phyloP scores from a whole-genome alignment of 164 flowering plant genomes.

The Annona squamosa region DNA sequence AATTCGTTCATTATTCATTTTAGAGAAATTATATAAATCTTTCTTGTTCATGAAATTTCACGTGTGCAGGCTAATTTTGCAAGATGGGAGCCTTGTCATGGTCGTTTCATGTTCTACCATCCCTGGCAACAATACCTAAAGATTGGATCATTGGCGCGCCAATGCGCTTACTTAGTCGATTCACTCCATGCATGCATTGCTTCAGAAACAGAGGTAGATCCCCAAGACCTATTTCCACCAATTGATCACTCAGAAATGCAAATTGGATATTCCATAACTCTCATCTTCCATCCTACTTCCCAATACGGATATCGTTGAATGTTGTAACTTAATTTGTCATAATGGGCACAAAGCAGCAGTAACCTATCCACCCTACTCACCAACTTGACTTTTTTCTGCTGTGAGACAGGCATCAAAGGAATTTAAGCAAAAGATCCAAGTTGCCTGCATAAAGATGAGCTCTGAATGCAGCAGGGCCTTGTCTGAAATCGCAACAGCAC shows the following conservation, averaged over 20 bases:
- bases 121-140: slow-evolving; percentile 82
- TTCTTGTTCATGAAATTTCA: not conserved
- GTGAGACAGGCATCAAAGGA: slow-evolving; percentile 22
- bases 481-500: slow-evolving; percentile 34
- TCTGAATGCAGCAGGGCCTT: slow-evolving; percentile 29
- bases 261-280: not conserved
- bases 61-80: slow-evolving; percentile 67
- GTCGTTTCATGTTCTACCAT: slow-evolving; percentile 51
- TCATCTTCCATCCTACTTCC: no score
- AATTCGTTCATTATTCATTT: not conserved
- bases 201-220: slow-evolving; percentile 37
- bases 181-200: slow-evolving; percentile 40
- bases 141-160: slow-evolving; percentile 44
- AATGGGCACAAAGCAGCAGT: no score
- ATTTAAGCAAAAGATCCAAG: slow-evolving; percentile 24
- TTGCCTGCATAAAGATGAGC: slow-evolving; percentile 19
- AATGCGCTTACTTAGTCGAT: slow-evolving; percentile 67
- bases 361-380: slow-evolving; percentile 37
- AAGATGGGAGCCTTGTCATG: slow-evolving; percentile 78
- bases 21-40: not conserved
- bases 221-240: not conserved
- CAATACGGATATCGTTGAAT: no score
- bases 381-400: slow-evolving; percentile 45
- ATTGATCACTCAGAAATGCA: not conserved
- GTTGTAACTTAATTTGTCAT: no score